Evolutionary conservation across 1,284 basidiomycete genomes (phyloP), one percentile per base, ranked within the genome.

Genomic region (Peniophora sp.): DNA sequence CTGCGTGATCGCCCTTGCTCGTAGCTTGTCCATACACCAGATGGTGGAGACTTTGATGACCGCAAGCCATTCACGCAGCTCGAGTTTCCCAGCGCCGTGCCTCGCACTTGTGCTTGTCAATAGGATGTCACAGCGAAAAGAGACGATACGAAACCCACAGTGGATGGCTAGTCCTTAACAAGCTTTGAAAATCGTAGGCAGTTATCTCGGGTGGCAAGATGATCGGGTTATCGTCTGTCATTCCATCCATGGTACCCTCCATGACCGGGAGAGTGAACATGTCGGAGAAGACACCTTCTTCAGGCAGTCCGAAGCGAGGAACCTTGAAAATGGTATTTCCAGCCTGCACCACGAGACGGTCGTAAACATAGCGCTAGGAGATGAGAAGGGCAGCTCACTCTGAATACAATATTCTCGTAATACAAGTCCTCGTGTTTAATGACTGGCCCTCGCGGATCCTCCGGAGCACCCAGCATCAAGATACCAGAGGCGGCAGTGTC

Each of bases 21-120:
- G 53, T 16, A 54, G 34, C 23, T 17, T 35, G 3, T 50, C 44
- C 27, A 54, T 49, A 45, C 16, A 20, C 53, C 53, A 54, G 48
- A 51, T 54, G 5, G 38, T 43, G 2, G 53, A 50, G 25, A 54
- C 50, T 24, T 44, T 49, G 11, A 51, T 38, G 2, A 34, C 53
- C 3, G 47, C 41, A 16, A 51, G 45, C 53, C 53, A 54, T 14
- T 50, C 23, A 8, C 50, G 47, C 14, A 49, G 47, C 16, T 8
- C 39, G n/a, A 41, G 16, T 8, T 16, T 32, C 12, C 8, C 14
- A n/a, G 6, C n/a, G 6, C 16, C 20, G 20, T n/a, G 39, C 39
- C 39, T 41, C 20, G 39, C 39, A 41, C 39, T 5, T 22, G n/a
- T n/a, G n/a, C n/a, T n/a, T n/a, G n/a, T n/a, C n/a, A 36, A 36